These are phyloP conservation scores for Xanthoconium purpureum DNA, from an alignment of 768 basidiomycete species.

Conservation along the genomic window DNA sequence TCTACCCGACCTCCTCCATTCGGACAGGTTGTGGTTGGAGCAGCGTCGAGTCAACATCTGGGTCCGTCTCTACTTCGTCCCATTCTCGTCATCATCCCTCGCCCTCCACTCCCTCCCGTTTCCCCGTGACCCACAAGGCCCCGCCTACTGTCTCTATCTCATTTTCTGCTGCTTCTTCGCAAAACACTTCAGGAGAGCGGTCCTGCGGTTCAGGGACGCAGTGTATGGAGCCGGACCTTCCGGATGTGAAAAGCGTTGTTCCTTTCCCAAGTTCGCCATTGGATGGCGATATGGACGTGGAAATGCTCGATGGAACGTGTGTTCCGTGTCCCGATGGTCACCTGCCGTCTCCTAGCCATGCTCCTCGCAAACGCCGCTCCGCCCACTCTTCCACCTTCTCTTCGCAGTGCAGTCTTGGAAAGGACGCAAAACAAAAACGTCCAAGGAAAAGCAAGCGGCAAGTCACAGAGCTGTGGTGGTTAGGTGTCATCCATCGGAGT, in stretches of 20 bases:
- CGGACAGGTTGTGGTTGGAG: slow-evolving; percentile 16
- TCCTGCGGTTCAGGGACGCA: slow-evolving; percentile 1
- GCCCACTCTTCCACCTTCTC: slow-evolving; percentile 31
- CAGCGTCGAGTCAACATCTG: slow-evolving; percentile 1
- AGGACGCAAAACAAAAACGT: slow-evolving; percentile 28
- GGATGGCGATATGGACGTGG: slow-evolving; percentile 21
- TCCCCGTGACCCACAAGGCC: slow-evolving; percentile 30
- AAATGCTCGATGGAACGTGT: slow-evolving; percentile 29
- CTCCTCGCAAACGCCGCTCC: slow-evolving; percentile 33
- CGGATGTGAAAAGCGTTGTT: slow-evolving; percentile 31
- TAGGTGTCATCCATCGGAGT: slow-evolving; percentile 37
- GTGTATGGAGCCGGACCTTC: slow-evolving; percentile 22
- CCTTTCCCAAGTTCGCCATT: slow-evolving; percentile 37
- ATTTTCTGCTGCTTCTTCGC: slow-evolving; percentile 34
- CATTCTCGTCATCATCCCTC: slow-evolving; percentile 9
- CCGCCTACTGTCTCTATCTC: slow-evolving; percentile 39
- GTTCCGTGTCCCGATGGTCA: neutral
- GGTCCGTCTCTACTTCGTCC: neutral
- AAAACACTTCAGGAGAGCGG: slow-evolving; percentile 1
- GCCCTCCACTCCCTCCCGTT: slow-evolving; percentile 15
- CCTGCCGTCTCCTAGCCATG: neutral
- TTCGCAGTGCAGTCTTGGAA: slow-evolving; percentile 14
- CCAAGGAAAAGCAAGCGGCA: slow-evolving; percentile 32
- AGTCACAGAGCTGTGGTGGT: slow-evolving; percentile 35
- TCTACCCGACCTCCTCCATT: slow-evolving; percentile 18